phyloP scores from a whole-genome alignment of 2,329 filamentous ascomycete species.

The Penicillium sp. region DNA sequence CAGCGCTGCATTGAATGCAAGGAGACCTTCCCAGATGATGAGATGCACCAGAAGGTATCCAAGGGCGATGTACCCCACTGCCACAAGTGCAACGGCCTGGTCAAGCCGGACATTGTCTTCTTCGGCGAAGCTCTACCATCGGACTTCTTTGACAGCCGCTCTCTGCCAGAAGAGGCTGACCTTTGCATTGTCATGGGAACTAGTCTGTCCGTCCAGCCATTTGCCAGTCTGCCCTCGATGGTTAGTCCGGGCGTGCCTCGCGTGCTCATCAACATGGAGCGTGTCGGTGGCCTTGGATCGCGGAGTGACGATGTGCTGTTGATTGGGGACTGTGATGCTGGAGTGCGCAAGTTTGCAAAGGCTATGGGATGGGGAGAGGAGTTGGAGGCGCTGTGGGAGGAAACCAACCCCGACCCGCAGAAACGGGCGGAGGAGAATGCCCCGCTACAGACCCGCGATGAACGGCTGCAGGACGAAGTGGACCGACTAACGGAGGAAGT shows the following conservation, averaged over 20 bases:
- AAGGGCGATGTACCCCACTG: conserved; percentile 64
- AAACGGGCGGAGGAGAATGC: conserved; percentile 37
- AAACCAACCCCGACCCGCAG: conserved; percentile 55
- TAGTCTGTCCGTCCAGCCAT: conserved; percentile 77
- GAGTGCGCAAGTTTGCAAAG: conserved; percentile 67
- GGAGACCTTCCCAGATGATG: conserved; percentile 58
- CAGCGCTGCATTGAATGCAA: conserved; percentile 89
- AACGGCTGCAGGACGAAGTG: conserved; percentile 50
- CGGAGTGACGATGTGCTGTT: conserved; percentile 75
- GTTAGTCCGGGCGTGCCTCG: conserved; percentile 58
- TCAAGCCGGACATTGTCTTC: conserved; percentile 93
- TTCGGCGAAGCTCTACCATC: conserved; percentile 69
- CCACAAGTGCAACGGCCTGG: conserved; percentile 61
- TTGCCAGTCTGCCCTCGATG: conserved; percentile 66
- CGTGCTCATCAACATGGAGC: conserved; percentile 77
- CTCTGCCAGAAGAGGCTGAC: conserved; percentile 56
- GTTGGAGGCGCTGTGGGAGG: conserved; percentile 65
- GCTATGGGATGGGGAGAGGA: conserved; percentile 79
- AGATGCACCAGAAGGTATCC: conserved; percentile 63
- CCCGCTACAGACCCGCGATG: conserved; percentile 44
- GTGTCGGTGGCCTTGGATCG: conserved; percentile 67
- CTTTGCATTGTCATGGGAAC: conserved; percentile 81
- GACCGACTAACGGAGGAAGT: conserved; percentile 51
- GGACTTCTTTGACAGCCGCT: conserved; percentile 54
- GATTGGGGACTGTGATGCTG: conserved; percentile 73